Conservation (phyloP, 176 grass and related monocot genomes). For the Triticum timopheevii region DNA sequence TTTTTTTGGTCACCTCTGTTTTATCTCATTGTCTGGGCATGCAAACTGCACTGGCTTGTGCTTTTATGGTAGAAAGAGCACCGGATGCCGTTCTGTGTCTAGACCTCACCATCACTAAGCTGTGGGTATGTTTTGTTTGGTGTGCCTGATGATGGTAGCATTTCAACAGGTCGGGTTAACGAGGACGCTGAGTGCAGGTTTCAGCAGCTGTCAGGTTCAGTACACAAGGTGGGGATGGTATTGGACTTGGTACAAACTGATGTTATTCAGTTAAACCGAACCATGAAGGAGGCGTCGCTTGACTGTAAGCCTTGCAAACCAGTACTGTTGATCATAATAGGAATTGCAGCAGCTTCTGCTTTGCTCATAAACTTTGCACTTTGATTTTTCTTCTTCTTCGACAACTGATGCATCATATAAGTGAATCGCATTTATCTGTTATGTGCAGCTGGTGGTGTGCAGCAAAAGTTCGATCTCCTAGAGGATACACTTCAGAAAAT, state of each 20-base stretch:
- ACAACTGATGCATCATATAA: conserved; percentile 18
- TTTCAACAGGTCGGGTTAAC: conserved; percentile 53
- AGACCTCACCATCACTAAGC: neutral
- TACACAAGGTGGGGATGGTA: conserved; percentile 65
- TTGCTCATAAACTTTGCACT: conserved; percentile 1
- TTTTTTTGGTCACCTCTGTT: neutral
- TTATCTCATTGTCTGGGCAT: neutral
- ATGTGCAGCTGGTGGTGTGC: conserved; percentile 61
- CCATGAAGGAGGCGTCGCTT: conserved; percentile 75
- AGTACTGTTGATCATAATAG: neutral
- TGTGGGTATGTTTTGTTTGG: conserved; percentile 3
- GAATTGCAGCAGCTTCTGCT: neutral
- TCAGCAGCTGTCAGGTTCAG: conserved; percentile 56
- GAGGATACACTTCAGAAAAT: conserved; percentile 75
- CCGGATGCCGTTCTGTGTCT: neutral
- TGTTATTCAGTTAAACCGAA: conserved; percentile 72
- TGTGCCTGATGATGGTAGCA: neutral
- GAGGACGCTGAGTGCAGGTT: conserved; percentile 85
- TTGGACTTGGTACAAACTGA: conserved; percentile 74
- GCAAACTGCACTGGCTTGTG: neutral
- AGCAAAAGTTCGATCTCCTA: conserved; percentile 55
- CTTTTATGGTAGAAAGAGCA: conserved; percentile 16
- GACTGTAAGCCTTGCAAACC: conserved; percentile 57
- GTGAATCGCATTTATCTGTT: conserved; percentile 20
- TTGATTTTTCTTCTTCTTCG: neutral